Conservation (phyloP, 805 yeast genomes). For the Pichia cephalocereana region DNA sequence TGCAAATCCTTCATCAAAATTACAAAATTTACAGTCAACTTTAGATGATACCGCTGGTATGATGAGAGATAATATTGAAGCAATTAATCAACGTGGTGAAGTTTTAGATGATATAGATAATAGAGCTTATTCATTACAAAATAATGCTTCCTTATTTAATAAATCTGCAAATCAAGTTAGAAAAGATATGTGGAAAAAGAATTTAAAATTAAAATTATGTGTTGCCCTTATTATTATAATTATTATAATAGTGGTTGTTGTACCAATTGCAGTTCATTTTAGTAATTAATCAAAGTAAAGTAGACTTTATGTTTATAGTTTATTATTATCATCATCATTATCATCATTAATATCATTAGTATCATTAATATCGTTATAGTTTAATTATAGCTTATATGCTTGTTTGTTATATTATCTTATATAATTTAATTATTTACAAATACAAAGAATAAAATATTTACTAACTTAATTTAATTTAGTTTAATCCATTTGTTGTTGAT, state of each 20-base stretch:
- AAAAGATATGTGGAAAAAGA: constrained; percentile 99
- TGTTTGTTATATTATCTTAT: too few relatives aligned
- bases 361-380: too few relatives aligned
- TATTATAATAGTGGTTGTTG: constrained; percentile 75
- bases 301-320: too few relatives aligned
- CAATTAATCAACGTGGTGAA: constrained; percentile 93
- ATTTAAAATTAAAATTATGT: constrained; percentile 92
- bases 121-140: constrained; percentile 87
- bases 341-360: too few relatives aligned
- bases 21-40: constrained; percentile 24
- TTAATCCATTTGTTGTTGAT: constrained; percentile 20
- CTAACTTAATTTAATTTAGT: too few relatives aligned
- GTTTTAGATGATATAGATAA: constrained; percentile 86
- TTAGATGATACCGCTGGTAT: constrained; percentile 83
- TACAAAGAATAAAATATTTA: too few relatives aligned
- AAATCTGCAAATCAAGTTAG: constrained; percentile 96
- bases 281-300: constrained; percentile 15
- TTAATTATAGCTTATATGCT: too few relatives aligned
- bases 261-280: constrained; percentile 90
- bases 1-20: constrained; percentile 11
- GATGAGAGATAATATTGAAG: constrained; percentile 95
- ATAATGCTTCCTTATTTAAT: constrained; percentile 88
- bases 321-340: too few relatives aligned
- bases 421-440: too few relatives aligned
- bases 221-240: constrained; percentile 71